Conservation (phyloP, 768 basidiomycete species). For the Amanita exitialis region DNA sequence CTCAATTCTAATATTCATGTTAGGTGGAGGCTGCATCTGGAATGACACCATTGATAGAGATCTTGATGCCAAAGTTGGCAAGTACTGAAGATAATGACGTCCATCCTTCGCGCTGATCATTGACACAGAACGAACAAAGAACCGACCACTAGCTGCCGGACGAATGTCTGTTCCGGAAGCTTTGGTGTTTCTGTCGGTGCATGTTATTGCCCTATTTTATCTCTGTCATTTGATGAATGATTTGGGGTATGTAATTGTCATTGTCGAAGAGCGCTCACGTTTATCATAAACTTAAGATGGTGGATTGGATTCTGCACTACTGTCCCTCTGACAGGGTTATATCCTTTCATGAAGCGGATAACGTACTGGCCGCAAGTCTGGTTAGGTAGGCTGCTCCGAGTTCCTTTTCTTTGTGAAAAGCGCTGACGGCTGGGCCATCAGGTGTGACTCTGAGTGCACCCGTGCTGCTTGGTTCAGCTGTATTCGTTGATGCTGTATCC, state of each 20-base stretch:
- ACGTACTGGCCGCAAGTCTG: slow-evolving; percentile 32
- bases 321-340: slow-evolving; percentile 19
- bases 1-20: slow-evolving; percentile 2
- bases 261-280: background rate
- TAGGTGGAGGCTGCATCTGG: slow-evolving; percentile 14
- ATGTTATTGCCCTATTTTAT: background rate
- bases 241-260: background rate
- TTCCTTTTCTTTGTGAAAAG: background rate
- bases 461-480: slow-evolving; percentile 10
- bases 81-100: slow-evolving; percentile 1
- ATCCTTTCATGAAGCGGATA: slow-evolving; percentile 31
- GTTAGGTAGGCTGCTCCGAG: slow-evolving; percentile 16
- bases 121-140: slow-evolving; percentile 19
- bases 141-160: slow-evolving; percentile 19
- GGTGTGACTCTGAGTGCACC: background rate
- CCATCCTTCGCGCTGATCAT: background rate
- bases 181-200: slow-evolving; percentile 12
- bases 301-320: slow-evolving; percentile 12
- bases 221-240: background rate
- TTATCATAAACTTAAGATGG: slow-evolving; percentile 9
- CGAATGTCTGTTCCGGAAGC: slow-evolving; percentile 18
- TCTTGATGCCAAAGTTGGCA: slow-evolving; percentile 21
- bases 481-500: slow-evolving; percentile 4
- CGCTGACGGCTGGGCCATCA: background rate
- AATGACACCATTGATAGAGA: slow-evolving; percentile 22